Evolutionary conservation across 164 flowering plant species (phyloP).

Genomic region (Berberis thunbergii): DNA sequence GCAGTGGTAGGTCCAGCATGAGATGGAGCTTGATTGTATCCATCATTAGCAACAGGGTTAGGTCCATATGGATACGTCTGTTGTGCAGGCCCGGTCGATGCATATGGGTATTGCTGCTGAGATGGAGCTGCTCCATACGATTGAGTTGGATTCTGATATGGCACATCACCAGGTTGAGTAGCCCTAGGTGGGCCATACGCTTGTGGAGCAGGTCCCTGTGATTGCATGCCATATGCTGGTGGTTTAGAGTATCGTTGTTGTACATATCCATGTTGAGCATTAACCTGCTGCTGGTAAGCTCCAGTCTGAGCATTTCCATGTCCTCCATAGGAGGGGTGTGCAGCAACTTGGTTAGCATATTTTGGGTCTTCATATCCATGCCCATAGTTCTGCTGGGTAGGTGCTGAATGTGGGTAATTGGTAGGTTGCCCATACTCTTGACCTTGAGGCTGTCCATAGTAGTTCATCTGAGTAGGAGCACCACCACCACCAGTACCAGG

Average conservation of each 20-base stretch:
- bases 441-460: slow-evolving; percentile 66
- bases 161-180: slow-evolving; percentile 48
- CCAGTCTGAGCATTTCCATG: slow-evolving; percentile 47
- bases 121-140: slow-evolving; percentile 43
- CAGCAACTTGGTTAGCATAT: slow-evolving; percentile 41
- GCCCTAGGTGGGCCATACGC: slow-evolving; percentile 54
- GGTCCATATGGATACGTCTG: slow-evolving; percentile 56
- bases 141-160: slow-evolving; percentile 47
- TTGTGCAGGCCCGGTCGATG: slow-evolving; percentile 39
- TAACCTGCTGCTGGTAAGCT: slow-evolving; percentile 28
- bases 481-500: slow-evolving; percentile 26
- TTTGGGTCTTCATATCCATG: slow-evolving; percentile 58
- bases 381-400: slow-evolving; percentile 55
- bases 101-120: slow-evolving; percentile 58
- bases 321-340: slow-evolving; percentile 46
- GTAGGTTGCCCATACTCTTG: slow-evolving; percentile 45
- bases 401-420: slow-evolving; percentile 44
- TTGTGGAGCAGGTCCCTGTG: slow-evolving; percentile 51
- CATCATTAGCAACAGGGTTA: slow-evolving; percentile 37
- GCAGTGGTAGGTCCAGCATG: slow-evolving; percentile 25
- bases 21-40: slow-evolving; percentile 40
- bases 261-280: slow-evolving; percentile 37
- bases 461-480: slow-evolving; percentile 43
- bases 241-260: slow-evolving; percentile 30
- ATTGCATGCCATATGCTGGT: slow-evolving; percentile 37